Base-by-base conservation (phyloP, 2,329 filamentous ascomycete genomes). In the Coccinonectria pachysandricola region DNA sequence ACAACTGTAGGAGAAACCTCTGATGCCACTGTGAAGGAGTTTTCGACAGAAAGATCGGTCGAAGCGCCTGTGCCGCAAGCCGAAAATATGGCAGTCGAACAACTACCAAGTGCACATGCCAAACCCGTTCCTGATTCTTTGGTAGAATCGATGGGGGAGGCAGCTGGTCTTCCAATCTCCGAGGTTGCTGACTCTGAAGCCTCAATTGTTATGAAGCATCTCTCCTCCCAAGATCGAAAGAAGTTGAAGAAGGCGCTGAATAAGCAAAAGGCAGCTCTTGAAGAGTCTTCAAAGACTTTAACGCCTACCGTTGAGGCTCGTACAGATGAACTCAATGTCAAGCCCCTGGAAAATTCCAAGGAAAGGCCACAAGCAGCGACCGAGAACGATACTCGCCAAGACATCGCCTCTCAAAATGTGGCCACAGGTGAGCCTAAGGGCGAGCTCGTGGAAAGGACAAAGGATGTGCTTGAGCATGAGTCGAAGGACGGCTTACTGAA, bases 241-340 rank as follows among this genome's bases (percentile, higher is more conserved):
- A 36, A 35, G 27, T 31, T 19, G 17, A 45, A 31, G 21, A 45
- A 40, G 26, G 37, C 31, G 19, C 35, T 30, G 26, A 43, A 39
- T 27, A 37, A 28, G 21, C 35, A 29, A 23, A 26, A 32, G 4
- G 13, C 31, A 11, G 20, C 30, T 23, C 10, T 30, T 14, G n/a
- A n/a, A n/a, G n/a, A n/a, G n/a, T n/a, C n/a, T n/a, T n/a, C n/a
- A n/a, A 8, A 15, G 2, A 14, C 11, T 11, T 11, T 19, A 6
- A 21, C 27, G 17, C 8, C 30, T 12, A 8, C 22, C 10, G 12
- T 9, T 22, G 21, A 24, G 14, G n/a, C 10, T n/a, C n/a, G n/a
- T 21, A 15, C 23, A 11, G 9, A 14, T 23, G n/a, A 11, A 10
- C 12, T 10, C 6, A 11, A 5, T 10, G 18, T 3, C 12, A 12